These are phyloP conservation scores for Acaromyces ingoldii DNA, from an alignment of 1,284 basidiomycete species.

Conservation along the genomic window DNA sequence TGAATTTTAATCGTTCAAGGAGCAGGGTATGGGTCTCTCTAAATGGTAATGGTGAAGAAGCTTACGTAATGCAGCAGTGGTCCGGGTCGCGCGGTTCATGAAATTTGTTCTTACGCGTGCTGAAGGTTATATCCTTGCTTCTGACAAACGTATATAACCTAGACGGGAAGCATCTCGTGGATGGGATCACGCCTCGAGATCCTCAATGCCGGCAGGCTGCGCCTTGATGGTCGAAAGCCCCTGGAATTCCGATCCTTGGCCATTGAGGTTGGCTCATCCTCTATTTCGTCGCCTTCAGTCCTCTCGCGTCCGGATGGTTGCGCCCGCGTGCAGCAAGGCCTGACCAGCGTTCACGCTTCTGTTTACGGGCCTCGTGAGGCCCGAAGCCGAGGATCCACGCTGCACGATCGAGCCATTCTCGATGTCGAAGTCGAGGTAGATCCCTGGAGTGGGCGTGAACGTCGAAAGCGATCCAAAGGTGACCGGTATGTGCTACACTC, in stretches of 20 bases:
- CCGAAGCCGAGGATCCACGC: conserved; percentile 43
- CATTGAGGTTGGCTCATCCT: conserved; percentile 60
- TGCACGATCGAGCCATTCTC: conserved; percentile 58
- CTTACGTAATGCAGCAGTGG: too few relatives aligned
- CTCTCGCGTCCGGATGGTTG: conserved; percentile 70
- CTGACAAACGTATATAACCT: too few relatives aligned
- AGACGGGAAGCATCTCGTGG: too few relatives aligned
- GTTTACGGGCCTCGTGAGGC: conserved; percentile 90
- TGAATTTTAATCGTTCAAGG: too few relatives aligned
- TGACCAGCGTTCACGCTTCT: conserved; percentile 78
- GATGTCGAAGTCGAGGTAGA: conserved; percentile 59
- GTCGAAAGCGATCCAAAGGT: conserved; percentile 66
- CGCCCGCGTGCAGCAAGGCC: conserved; percentile 76
- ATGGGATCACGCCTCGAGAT: conserved; percentile 74
- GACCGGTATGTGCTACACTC: conserved; percentile 19
- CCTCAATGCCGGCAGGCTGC: conserved; percentile 72
- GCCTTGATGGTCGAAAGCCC: conserved; percentile 83
- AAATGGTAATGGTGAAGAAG: too few relatives aligned
- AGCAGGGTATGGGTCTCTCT: too few relatives aligned
- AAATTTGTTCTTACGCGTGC: too few relatives aligned
- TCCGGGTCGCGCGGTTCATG: too few relatives aligned
- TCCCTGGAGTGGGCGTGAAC: conserved; percentile 75
- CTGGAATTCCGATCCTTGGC: conserved; percentile 79
- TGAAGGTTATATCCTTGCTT: too few relatives aligned
- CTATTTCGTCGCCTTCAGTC: conserved; percentile 15